Conservation (phyloP, 2,329 filamentous ascomycete genomes). For the Ophioceras dolichostomum region DNA sequence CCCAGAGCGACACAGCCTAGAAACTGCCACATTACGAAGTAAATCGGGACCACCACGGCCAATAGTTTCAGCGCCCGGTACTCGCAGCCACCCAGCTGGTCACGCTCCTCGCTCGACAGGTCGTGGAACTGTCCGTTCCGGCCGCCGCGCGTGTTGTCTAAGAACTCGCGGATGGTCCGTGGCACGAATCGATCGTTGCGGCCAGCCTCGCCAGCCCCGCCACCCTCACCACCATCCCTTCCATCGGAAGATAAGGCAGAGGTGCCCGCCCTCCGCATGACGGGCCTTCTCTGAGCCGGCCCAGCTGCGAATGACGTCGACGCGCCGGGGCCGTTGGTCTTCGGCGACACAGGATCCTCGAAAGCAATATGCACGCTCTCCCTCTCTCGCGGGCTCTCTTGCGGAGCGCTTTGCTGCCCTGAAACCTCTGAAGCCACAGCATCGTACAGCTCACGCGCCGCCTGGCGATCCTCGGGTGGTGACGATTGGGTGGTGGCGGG, state of each 20-base stretch:
- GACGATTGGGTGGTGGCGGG: not conserved
- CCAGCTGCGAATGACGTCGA: not conserved
- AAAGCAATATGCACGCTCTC: not conserved
- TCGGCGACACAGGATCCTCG: not conserved
- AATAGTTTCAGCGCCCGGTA: constrained; percentile 50
- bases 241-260: too few relatives aligned
- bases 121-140: constrained; percentile 44
- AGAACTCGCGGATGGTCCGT: constrained; percentile 14
- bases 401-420: too few relatives aligned
- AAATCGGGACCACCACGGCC: constrained; percentile 45
- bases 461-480: too few relatives aligned
- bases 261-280: not conserved
- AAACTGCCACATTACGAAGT: constrained; percentile 47
- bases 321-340: not conserved
- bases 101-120: constrained; percentile 38
- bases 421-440: too few relatives aligned
- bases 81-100: constrained; percentile 48
- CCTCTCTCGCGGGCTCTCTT: too few relatives aligned
- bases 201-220: not conserved
- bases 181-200: not conserved
- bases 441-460: too few relatives aligned
- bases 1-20: constrained; percentile 46
- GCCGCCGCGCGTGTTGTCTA: constrained; percentile 24
- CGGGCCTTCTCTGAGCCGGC: not conserved
- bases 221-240: too few relatives aligned